Evolutionary conservation across 495 filamentous ascomycete species (phyloP).

Genomic region (Talaromyces nanjingensis): DNA sequence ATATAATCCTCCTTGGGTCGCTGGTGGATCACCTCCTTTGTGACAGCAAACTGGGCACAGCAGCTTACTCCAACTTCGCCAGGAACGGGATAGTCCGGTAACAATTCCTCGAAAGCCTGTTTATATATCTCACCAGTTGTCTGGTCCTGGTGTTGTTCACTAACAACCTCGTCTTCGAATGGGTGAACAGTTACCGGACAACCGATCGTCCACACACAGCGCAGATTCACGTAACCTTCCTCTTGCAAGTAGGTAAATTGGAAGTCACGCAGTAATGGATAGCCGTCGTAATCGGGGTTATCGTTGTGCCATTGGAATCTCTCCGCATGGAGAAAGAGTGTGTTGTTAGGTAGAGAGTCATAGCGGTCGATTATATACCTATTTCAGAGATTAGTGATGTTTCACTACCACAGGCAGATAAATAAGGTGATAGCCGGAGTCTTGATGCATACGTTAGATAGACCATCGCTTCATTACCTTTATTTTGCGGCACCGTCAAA

Average conservation of each 20-base stretch:
- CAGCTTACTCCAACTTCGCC: conserved; percentile 39
- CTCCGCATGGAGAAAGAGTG: conserved; percentile 39
- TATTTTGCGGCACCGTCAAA: conserved; percentile 45
- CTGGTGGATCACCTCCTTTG: conserved; percentile 36
- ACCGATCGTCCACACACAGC: conserved; percentile 37
- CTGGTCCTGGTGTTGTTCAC: not conserved
- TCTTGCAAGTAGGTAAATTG: conserved; percentile 18
- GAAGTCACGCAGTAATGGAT: conserved; percentile 20
- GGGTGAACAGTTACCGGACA: conserved; percentile 31
- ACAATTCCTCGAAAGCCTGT: conserved; percentile 18
- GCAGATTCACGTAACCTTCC: conserved; percentile 43
- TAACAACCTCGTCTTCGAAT: conserved; percentile 10
- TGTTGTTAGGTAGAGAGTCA: conserved; percentile 32
- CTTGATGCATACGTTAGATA: conserved; percentile 33
- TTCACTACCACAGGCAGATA: not conserved
- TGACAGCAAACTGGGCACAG: conserved; percentile 66
- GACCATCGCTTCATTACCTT: conserved; percentile 58
- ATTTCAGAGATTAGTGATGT: conserved; percentile 5
- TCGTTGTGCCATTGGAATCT: conserved; percentile 47
- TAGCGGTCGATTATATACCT: conserved; percentile 43
- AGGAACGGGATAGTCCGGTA: conserved; percentile 27
- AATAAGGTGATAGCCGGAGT: not conserved
- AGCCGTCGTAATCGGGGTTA: conserved; percentile 40
- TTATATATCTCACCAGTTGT: not conserved
- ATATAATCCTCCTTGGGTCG: conserved; percentile 44